These are phyloP conservation scores for Geotrichum bryndzae DNA, from an alignment of 1,139 yeast genomes.

Conservation along the genomic window DNA sequence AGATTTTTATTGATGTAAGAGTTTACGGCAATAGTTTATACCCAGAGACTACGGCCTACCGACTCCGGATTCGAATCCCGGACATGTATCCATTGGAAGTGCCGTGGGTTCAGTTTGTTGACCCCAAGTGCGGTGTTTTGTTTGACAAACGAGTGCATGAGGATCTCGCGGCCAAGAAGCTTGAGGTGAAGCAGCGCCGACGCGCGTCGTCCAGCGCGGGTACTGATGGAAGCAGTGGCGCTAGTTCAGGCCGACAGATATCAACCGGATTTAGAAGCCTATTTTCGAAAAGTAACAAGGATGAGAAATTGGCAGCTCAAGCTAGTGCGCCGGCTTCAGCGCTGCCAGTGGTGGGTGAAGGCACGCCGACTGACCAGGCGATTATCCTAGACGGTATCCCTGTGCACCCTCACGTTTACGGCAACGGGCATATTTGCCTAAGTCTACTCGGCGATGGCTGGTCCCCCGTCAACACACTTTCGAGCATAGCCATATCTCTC, in stretches of 20 bases:
- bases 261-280: background rate
- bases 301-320: constrained; percentile 4
- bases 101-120: constrained; percentile 53
- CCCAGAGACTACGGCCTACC: constrained; percentile 30
- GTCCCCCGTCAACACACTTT: constrained; percentile 64
- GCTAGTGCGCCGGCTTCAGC: background rate
- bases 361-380: constrained; percentile 18
- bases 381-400: constrained; percentile 41
- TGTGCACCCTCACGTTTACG: constrained; percentile 65
- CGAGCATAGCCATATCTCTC: constrained; percentile 50
- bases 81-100: constrained; percentile 56
- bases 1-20: constrained; percentile 35
- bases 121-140: constrained; percentile 1
- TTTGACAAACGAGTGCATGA: background rate
- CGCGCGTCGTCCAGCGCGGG: background rate
- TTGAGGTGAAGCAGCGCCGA: background rate
- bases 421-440: constrained; percentile 67
- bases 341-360: background rate
- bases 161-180: background rate
- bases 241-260: background rate
- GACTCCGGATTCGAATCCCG: constrained; percentile 42
- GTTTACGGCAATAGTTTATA: constrained; percentile 37
- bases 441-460: constrained; percentile 55
- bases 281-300: background rate
- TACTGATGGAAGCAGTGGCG: background rate